These are phyloP conservation scores for Wallacemonas collosoma DNA, from an alignment of 208 protist genomes.

Conservation along the genomic window DNA sequence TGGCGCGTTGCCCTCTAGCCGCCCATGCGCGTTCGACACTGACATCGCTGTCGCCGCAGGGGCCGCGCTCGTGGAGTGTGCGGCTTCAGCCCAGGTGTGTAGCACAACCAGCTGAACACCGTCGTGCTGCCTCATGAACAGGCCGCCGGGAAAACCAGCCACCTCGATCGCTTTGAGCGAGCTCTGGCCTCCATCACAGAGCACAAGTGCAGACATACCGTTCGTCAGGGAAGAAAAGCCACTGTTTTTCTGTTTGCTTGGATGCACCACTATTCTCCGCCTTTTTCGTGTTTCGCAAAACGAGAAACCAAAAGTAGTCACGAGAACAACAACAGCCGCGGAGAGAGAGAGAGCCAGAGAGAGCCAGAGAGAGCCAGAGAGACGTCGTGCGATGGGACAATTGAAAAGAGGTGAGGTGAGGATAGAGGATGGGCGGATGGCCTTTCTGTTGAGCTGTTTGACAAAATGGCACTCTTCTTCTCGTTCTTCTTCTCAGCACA, in stretches of 20 bases:
- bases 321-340: too few species aligned
- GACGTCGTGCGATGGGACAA: background rate
- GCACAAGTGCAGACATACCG: slow-evolving; percentile 38
- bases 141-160: slow-evolving; percentile 45
- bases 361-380: background rate
- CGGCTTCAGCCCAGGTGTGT: slow-evolving; percentile 60
- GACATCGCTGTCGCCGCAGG: background rate
- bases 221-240: background rate
- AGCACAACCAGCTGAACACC: slow-evolving; percentile 63
- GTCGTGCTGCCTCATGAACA: slow-evolving; percentile 41
- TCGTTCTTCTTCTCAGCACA: too few species aligned
- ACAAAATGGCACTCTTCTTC: too few species aligned
- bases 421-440: background rate
- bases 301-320: too few species aligned
- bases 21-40: background rate
- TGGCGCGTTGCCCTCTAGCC: background rate
- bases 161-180: slow-evolving; percentile 69
- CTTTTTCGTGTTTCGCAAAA: too few species aligned
- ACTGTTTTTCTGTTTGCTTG: too few species aligned
- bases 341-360: slow-evolving; percentile 1
- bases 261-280: too few species aligned
- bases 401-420: background rate
- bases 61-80: background rate
- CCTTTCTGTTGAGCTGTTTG: background rate
- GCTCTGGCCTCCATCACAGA: slow-evolving; percentile 79